phyloP scores from a whole-genome alignment of 2,329 filamentous ascomycete species.

The Neobulgaria alba region DNA sequence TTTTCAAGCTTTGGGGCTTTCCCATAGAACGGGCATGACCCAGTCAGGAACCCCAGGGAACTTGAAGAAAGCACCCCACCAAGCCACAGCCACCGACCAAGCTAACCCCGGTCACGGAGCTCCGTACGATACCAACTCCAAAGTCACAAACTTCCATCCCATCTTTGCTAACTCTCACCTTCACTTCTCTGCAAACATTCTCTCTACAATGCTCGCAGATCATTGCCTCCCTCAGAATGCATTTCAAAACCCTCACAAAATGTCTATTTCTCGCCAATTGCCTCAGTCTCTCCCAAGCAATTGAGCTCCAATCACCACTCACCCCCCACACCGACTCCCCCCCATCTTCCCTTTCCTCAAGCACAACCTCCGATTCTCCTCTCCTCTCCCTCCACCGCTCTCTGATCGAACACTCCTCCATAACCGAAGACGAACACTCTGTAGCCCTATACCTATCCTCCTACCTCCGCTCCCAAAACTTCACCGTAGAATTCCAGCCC shows the following conservation, averaged over 20 bases:
- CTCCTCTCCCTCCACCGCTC: constrained; percentile 54
- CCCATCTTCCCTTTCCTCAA: constrained; percentile 3
- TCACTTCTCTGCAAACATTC: too few species aligned
- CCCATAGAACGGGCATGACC: too few species aligned
- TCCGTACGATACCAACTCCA: too few species aligned
- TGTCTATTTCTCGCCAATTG: background rate
- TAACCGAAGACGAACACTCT: constrained; percentile 50
- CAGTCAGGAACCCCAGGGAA: too few species aligned
- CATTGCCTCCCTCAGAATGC: background rate
- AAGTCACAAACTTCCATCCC: too few species aligned
- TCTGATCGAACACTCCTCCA: constrained; percentile 54
- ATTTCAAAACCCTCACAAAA: background rate
- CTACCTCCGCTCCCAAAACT: constrained; percentile 48
- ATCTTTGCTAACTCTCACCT: too few species aligned
- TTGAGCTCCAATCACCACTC: background rate
- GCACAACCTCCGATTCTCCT: constrained; percentile 6
- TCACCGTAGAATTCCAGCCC: constrained; percentile 53
- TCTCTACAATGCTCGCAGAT: too few species aligned
- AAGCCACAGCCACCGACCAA: too few species aligned
- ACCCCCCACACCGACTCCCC: background rate
- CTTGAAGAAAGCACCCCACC: too few species aligned
- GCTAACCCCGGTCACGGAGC: too few species aligned
- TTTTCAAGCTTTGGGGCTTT: too few species aligned
- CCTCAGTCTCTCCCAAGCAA: background rate
- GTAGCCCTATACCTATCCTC: constrained; percentile 49